These are phyloP conservation scores for Clitopilus hobsonii DNA, from an alignment of 768 basidiomycete genomes.

Conservation along the genomic window DNA sequence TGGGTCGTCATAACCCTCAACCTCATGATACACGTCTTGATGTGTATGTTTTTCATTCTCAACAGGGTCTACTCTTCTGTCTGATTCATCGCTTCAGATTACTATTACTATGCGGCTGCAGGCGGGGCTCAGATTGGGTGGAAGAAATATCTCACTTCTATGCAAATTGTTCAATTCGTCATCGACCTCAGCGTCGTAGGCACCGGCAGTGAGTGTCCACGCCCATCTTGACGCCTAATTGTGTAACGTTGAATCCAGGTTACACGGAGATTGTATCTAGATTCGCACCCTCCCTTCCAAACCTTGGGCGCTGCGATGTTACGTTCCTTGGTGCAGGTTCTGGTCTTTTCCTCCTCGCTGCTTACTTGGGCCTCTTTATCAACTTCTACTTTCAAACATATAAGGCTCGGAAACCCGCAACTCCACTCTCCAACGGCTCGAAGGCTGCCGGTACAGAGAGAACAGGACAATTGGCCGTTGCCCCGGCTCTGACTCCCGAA, in stretches of 20 bases:
- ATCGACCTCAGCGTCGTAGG: conserved; percentile 89
- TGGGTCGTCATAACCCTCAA: conserved; percentile 95
- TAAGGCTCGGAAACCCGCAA: conserved; percentile 56
- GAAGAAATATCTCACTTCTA: conserved; percentile 96
- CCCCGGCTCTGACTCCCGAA: not conserved
- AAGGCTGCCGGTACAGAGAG: not conserved
- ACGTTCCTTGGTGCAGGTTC: conserved; percentile 86
- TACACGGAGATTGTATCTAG: conserved; percentile 32
- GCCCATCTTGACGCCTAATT: not conserved
- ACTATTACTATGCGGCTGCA: conserved; percentile 98
- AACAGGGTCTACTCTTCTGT: too few relatives aligned
- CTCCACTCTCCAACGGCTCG: conserved; percentile 30
- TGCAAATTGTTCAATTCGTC: conserved; percentile 97
- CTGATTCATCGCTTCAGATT: conserved; percentile 52
- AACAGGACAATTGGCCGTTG: not conserved
- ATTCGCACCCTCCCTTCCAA: conserved; percentile 55
- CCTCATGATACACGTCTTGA: conserved; percentile 90
- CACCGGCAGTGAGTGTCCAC: conserved; percentile 78
- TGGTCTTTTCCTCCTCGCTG: conserved; percentile 83
- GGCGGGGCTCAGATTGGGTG: conserved; percentile 98
- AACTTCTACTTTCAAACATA: conserved; percentile 89
- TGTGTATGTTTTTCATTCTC: conserved; percentile 60
- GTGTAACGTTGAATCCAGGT: not conserved
- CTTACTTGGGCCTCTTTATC: conserved; percentile 93
- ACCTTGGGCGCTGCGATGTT: conserved; percentile 79